Conservation (phyloP, 225 moss, liverwort and hornwort species). For the Takakia lepidozioides region DNA sequence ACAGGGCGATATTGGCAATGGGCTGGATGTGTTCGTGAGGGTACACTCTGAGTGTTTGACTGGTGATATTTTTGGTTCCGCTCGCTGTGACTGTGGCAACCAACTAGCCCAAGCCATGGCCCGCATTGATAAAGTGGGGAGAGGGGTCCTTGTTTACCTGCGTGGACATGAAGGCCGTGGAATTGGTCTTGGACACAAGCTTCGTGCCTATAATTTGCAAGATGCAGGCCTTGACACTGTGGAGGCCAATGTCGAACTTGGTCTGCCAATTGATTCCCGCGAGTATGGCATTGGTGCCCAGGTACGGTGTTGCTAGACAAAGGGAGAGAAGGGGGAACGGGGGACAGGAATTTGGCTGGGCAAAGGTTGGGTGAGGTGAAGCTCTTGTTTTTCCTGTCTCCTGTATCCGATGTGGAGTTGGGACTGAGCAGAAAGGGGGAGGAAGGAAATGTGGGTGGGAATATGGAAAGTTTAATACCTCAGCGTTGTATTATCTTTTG, state of each 20-base stretch:
- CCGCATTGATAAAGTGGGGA: slow-evolving; percentile 66
- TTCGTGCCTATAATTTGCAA: slow-evolving; percentile 93
- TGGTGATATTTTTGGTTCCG: slow-evolving; percentile 92
- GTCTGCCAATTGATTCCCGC: slow-evolving; percentile 90
- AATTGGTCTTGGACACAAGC: slow-evolving; percentile 91
- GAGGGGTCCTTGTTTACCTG: slow-evolving; percentile 88
- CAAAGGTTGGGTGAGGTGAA: too few relatives aligned
- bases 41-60: slow-evolving; percentile 96
- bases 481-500: too few relatives aligned
- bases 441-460: too few relatives aligned
- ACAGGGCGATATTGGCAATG: slow-evolving; percentile 94
- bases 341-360: too few relatives aligned
- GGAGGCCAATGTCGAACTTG: slow-evolving; percentile 89
- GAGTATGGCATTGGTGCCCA: slow-evolving; percentile 97
- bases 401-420: not conserved
- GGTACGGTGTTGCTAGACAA: slow-evolving; percentile 25
- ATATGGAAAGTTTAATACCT: too few relatives aligned
- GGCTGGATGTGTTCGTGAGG: slow-evolving; percentile 82
- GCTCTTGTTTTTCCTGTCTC: not conserved
- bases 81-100: slow-evolving; percentile 94
- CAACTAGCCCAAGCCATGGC: slow-evolving; percentile 70
- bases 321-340: too few relatives aligned
- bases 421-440: not conserved
- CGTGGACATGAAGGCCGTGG: slow-evolving; percentile 96
- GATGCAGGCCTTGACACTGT: slow-evolving; percentile 93